Base-by-base conservation (phyloP, 1,284 basidiomycete genomes). In the Coriolopsis trogii region DNA sequence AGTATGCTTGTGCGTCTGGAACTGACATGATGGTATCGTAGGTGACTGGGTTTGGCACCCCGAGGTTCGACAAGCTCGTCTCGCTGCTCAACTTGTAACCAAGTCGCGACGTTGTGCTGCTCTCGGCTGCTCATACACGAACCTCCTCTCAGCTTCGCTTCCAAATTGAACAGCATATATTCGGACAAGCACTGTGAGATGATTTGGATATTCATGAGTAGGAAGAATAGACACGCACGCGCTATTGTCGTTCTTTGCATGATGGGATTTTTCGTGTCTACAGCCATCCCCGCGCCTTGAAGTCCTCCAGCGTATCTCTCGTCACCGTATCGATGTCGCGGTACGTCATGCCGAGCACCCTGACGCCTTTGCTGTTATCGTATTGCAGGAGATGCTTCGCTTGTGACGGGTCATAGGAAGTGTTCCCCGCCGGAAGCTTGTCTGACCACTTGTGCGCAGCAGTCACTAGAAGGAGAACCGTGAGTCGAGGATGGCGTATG, bases 281-380 rank as follows among this genome's bases (percentile, higher is more conserved):
- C 39, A 59, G 31, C 61, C 61, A 63, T 5, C 60, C 58, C 3
- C 51, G 58, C 0, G 38, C 48, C 56, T 73, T 71, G 53, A 74
- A 72, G 53, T 75, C 70, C 1, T 62, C 65, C n/a, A 79, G 55
- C 0, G 69, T 75, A 47, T 79, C 79, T 48, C 55, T 68, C 9
- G 73, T 67, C 12, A 63, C 71, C 53, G 80, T 69, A 46, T 73
- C 70, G 29, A 81, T 68, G 4, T 68, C 61, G 21, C 73, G 72
- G 59, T 77, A 81, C 51, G 73, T 70, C 34, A 82, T 55, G 3
- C 76, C 77, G 1, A 85, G 68, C 21, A 78, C 67, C 12, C 67
- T 67, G 44, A 70, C 65, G 6, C 70, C 72, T 55, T 81, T 81
- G 4, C 60, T 29, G 4, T 70, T 67, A 45, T 73, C 55, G 45